Percentiles rank a stretch among this genome's conserved stretches.
phyloP scores from a whole-genome alignment of 345 rosid species.

The Draba incana region DNA sequence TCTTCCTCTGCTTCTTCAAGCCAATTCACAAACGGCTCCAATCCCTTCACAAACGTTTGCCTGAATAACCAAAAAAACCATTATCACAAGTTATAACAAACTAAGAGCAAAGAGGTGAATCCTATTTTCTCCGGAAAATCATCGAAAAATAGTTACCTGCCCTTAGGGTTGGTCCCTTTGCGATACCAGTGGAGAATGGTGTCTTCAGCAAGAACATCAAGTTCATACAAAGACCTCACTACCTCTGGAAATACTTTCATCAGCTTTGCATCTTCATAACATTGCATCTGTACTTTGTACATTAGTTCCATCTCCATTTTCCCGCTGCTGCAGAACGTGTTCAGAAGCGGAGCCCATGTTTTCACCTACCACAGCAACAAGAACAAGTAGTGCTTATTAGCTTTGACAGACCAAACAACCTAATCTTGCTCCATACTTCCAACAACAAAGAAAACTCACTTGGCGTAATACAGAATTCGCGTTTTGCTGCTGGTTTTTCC shows the following conservation, averaged over 20 bases:
- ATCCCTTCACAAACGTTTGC: conserved; percentile 89
- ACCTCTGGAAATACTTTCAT: conserved; percentile 97
- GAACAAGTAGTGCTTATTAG: neutral
- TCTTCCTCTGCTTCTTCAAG: conserved; percentile 99
- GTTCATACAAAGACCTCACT: conserved; percentile 81
- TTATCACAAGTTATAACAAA: neutral
- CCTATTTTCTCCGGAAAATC: neutral
- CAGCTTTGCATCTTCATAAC: conserved; percentile 96
- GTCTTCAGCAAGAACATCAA: conserved; percentile 96
- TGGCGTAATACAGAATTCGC: conserved; percentile 82
- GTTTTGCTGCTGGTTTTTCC: conserved; percentile 99
- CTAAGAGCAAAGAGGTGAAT: neutral
- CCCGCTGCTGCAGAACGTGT: conserved; percentile 79
- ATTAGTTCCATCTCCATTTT: conserved; percentile 93
- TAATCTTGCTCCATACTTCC: neutral
- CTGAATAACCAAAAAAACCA: conserved; percentile 40
- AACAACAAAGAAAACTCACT: conserved; percentile 44
- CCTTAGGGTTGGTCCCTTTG: conserved; percentile 87
- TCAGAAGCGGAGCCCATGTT: conserved; percentile 82
- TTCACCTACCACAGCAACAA: conserved; percentile 59
- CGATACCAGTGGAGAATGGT: conserved; percentile 92
- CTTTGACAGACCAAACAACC: neutral
- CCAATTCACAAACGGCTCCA: conserved; percentile 94
- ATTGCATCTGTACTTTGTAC: conserved; percentile 97
- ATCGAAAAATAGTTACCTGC: conserved; percentile 56